A percentile compares a stretch with the other conserved stretches of the same genome.
phyloP scores from a whole-genome alignment of 331 rosid species.

The Prunus yedoensis region DNA sequence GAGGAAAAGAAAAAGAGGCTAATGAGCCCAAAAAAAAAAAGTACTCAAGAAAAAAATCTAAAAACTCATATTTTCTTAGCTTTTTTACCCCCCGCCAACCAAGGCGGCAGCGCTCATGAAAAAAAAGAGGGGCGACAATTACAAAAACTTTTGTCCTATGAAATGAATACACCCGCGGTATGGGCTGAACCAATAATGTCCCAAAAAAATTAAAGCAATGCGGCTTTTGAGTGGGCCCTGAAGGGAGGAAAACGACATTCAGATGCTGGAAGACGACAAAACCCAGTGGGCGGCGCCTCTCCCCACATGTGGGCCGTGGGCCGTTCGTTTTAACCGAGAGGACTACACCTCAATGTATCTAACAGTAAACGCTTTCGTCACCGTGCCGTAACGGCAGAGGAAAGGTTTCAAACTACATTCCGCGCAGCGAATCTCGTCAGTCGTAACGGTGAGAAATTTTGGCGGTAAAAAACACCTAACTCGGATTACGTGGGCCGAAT shows the following conservation, averaged over 20 bases:
- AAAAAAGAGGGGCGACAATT: no score
- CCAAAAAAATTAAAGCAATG: not conserved
- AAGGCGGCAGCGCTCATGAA: no score
- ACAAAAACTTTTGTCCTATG: no score
- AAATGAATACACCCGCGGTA: no score
- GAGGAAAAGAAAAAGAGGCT: no score
- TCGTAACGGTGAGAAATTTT: slow-evolving; percentile 44
- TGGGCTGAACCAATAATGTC: no score
- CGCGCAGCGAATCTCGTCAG: slow-evolving; percentile 30
- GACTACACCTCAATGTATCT: not conserved
- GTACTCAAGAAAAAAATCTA: no score
- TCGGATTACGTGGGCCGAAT: slow-evolving; percentile 10
- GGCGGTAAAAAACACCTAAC: slow-evolving; percentile 53
- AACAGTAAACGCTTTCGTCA: not conserved
- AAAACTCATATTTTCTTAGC: no score
- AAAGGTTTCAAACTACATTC: not conserved
- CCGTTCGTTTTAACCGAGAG: not conserved
- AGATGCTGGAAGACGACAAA: slow-evolving; percentile 8
- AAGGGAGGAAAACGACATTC: not conserved
- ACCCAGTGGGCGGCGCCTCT: not conserved
- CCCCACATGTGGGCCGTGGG: slow-evolving; percentile 4
- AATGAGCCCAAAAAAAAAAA: no score
- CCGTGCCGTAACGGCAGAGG: slow-evolving; percentile 19
- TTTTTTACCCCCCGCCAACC: no score
- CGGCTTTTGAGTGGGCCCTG: not conserved